These are phyloP conservation scores for Colletotrichum eremochloae DNA, from an alignment of 2,329 filamentous ascomycete species.

Conservation along the genomic window DNA sequence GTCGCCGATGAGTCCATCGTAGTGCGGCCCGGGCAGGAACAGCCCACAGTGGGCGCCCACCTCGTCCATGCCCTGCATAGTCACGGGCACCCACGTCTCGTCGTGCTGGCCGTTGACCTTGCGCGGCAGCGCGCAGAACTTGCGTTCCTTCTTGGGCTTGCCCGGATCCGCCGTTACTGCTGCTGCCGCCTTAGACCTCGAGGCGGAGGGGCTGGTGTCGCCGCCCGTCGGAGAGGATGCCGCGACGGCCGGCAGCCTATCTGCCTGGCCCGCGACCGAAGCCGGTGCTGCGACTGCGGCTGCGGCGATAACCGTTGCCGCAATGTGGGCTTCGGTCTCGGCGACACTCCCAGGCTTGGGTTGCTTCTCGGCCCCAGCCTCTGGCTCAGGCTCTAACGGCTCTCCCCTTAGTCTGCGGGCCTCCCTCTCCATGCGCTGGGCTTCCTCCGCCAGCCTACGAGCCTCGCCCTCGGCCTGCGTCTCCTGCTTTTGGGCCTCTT, in stretches of 20 bases:
- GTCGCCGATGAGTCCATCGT: slow-evolving; percentile 82
- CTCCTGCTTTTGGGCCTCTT: slow-evolving; percentile 43
- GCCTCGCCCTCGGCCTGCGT: slow-evolving; percentile 40
- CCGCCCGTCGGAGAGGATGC: slow-evolving; percentile 38
- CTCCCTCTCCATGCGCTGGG: slow-evolving; percentile 43
- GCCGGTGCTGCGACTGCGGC: slow-evolving; percentile 17
- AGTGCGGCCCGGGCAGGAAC: slow-evolving; percentile 80
- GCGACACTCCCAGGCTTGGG: neutral
- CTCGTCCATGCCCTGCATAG: slow-evolving; percentile 87
- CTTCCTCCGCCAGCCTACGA: slow-evolving; percentile 22
- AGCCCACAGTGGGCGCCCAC: slow-evolving; percentile 87
- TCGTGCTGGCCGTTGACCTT: slow-evolving; percentile 70
- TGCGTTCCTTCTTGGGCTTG: slow-evolving; percentile 70
- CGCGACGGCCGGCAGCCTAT: slow-evolving; percentile 23
- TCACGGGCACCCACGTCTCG: slow-evolving; percentile 80
- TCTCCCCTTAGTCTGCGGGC: slow-evolving; percentile 40
- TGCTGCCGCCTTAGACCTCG: slow-evolving; percentile 14
- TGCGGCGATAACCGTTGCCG: slow-evolving; percentile 21
- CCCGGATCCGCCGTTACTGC: slow-evolving; percentile 40
- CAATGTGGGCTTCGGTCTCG: slow-evolving; percentile 26
- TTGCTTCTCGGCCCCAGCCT: slow-evolving; percentile 5
- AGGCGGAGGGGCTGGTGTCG: neutral
- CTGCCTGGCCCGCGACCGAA: slow-evolving; percentile 6
- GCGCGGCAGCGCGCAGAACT: slow-evolving; percentile 82
- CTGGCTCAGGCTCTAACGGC: slow-evolving; percentile 31